phyloP scores from a whole-genome alignment of 73 alveolate species.

The Breviolum minutum region DNA sequence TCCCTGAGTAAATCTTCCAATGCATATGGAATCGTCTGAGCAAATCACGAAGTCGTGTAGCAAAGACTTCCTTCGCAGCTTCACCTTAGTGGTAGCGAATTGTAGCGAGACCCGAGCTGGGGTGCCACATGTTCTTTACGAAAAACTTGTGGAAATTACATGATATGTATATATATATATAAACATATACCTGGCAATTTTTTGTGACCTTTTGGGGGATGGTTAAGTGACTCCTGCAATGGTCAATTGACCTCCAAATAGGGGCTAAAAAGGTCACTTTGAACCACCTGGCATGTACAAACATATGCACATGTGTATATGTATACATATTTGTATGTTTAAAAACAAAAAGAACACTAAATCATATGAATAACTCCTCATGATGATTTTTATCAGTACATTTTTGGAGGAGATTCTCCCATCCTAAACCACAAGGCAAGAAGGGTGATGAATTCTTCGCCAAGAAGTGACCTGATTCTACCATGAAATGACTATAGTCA shows the following conservation, averaged over 20 bases:
- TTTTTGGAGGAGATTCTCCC: too few species aligned
- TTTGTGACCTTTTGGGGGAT: too few species aligned
- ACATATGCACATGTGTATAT: not conserved
- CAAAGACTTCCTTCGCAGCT: slow-evolving; percentile 44
- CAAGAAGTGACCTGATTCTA: too few species aligned
- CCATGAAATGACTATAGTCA: too few species aligned
- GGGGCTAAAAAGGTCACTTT: too few species aligned
- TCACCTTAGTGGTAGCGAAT: not conserved
- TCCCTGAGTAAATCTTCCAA: too few species aligned
- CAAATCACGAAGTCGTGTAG: not conserved
- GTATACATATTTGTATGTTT: not conserved
- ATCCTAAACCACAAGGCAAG: too few species aligned
- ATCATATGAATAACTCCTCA: too few species aligned
- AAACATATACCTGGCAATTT: not conserved
- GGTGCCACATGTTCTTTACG: not conserved
- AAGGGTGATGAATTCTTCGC: too few species aligned
- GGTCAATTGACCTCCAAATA: not conserved
- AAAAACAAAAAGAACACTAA: too few species aligned
- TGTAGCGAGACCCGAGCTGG: not conserved
- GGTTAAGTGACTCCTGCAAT: too few species aligned
- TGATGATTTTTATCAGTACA: too few species aligned
- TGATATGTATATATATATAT: not conserved
- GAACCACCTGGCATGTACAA: not conserved
- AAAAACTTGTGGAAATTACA: not conserved
- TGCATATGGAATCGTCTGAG: not conserved